These are phyloP conservation scores for Puccinia polysora DNA, from an alignment of 1,284 basidiomycete genomes.

Conservation along the genomic window DNA sequence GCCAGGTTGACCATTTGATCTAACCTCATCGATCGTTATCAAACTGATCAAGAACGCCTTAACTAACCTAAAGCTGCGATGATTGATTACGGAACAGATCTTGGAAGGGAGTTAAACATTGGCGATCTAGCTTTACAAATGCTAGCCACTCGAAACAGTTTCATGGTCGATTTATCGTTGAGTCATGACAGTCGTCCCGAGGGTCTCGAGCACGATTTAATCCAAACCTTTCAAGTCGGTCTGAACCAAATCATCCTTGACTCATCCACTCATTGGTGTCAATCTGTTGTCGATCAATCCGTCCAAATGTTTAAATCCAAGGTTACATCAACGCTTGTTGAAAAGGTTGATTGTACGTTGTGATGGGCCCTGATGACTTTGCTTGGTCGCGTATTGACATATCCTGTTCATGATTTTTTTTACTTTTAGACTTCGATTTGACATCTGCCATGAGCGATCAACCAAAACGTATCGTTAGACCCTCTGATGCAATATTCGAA, in stretches of 20 bases:
- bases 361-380: neutral
- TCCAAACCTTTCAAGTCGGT: neutral
- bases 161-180: constrained; percentile 21
- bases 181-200: neutral
- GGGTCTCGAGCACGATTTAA: neutral
- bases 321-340: neutral
- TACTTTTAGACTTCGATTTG: neutral
- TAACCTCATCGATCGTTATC: neutral
- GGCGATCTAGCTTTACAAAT: constrained; percentile 25
- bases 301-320: neutral
- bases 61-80: neutral
- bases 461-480: neutral
- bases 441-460: neutral
- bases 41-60: neutral
- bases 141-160: constrained; percentile 14
- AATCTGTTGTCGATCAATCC: neutral
- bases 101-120: constrained; percentile 13
- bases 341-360: neutral
- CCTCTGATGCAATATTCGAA: neutral
- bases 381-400: neutral
- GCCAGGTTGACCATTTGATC: constrained; percentile 1
- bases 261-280: neutral
- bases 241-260: neutral
- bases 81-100: neutral
- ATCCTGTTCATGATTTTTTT: too few relatives aligned